These are phyloP conservation scores for Xerophyta viscosa DNA, from an alignment of 106 monocot species.

Conservation along the genomic window DNA sequence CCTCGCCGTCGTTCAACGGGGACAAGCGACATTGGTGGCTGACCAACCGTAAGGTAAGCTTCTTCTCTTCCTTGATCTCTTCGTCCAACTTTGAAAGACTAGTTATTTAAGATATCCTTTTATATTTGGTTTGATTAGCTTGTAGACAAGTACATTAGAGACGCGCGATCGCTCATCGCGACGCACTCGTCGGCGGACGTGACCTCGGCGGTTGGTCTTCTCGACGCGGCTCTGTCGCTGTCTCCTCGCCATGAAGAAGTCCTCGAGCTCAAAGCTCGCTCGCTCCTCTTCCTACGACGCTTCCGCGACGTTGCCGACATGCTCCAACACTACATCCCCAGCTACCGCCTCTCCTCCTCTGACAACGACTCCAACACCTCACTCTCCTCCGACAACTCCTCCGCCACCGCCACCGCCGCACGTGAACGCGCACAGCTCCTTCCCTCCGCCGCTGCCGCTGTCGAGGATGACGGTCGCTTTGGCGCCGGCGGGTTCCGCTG, in stretches of 20 bases:
- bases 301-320: slow-evolving; percentile 80
- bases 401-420: neutral
- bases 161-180: slow-evolving; percentile 49
- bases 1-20: slow-evolving; percentile 21
- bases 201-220: slow-evolving; percentile 30
- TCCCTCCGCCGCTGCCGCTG: slow-evolving; percentile 6
- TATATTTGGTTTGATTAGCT: too few relatives aligned
- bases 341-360: slow-evolving; percentile 21
- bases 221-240: slow-evolving; percentile 21
- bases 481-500: slow-evolving; percentile 27
- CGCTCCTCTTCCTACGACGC: slow-evolving; percentile 54
- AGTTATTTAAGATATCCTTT: too few relatives aligned
- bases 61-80: neutral
- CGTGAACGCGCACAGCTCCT: slow-evolving; percentile 38
- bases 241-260: slow-evolving; percentile 47
- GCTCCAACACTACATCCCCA: slow-evolving; percentile 89
- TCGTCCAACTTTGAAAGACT: neutral
- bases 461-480: neutral
- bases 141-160: slow-evolving; percentile 44
- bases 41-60: slow-evolving; percentile 51
- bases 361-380: slow-evolving; percentile 34
- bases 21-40: slow-evolving; percentile 86
- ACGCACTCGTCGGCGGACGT: slow-evolving; percentile 38
- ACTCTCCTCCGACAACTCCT: slow-evolving; percentile 19
- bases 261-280: slow-evolving; percentile 62